Conservation (phyloP, 2,329 filamentous ascomycete genomes). For the Aspergillus costaricaensis region DNA sequence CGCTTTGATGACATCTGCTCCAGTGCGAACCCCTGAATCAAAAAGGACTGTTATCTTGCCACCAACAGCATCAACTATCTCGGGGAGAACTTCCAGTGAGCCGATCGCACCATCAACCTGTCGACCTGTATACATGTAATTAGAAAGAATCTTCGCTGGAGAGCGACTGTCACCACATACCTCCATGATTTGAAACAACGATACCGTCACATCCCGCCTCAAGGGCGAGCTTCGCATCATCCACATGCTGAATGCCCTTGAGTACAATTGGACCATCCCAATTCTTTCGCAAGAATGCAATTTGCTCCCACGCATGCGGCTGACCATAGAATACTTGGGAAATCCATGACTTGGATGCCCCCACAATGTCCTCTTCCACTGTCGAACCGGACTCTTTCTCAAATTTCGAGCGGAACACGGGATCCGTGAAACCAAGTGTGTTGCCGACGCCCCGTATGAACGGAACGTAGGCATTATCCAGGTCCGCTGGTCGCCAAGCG, state of each 20-base stretch:
- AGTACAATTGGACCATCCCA: slow-evolving; percentile 67
- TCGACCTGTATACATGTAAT: slow-evolving; percentile 32
- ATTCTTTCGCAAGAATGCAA: slow-evolving; percentile 58
- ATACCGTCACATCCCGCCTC: slow-evolving; percentile 53
- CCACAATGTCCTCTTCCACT: slow-evolving; percentile 51
- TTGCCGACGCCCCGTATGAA: slow-evolving; percentile 63
- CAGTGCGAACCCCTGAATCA: slow-evolving; percentile 54
- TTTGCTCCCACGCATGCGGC: slow-evolving; percentile 62
- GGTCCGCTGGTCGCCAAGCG: slow-evolving; percentile 66
- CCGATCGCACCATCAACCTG: slow-evolving; percentile 56
- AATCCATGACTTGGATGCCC: slow-evolving; percentile 58
- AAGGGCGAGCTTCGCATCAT: slow-evolving; percentile 50
- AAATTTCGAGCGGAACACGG: slow-evolving; percentile 63
- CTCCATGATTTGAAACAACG: slow-evolving; percentile 57
- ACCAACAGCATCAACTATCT: slow-evolving; percentile 63
- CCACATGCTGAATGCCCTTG: slow-evolving; percentile 59
- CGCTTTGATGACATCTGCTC: slow-evolving; percentile 55
- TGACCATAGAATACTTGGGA: slow-evolving; percentile 54
- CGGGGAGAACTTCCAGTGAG: slow-evolving; percentile 56
- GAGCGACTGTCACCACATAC: slow-evolving; percentile 24
- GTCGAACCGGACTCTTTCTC: slow-evolving; percentile 50
- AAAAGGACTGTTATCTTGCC: slow-evolving; percentile 51
- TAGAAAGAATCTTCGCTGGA: neutral
- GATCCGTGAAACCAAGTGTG: slow-evolving; percentile 66
- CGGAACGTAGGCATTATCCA: slow-evolving; percentile 58